Percentiles rank a stretch among this genome's conserved stretches.
Conservation (phyloP, 495 filamentous ascomycete species). For the Hyaloscypha variabilis region DNA sequence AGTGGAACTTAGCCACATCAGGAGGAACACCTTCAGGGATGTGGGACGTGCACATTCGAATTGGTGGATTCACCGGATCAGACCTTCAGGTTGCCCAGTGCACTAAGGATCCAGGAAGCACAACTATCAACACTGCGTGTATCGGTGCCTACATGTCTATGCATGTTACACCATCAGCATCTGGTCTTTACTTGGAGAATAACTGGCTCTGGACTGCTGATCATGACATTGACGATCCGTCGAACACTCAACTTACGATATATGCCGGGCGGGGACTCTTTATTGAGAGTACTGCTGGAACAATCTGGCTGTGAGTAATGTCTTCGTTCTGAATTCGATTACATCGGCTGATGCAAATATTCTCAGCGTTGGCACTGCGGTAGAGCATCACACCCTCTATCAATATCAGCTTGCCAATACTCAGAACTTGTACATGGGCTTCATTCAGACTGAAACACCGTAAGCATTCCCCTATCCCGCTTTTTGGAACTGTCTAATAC, state of each 20-base stretch:
- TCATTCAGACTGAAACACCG: conserved; percentile 85
- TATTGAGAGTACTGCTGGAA: conserved; percentile 56
- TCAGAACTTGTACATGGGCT: conserved; percentile 69
- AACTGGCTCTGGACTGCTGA: conserved; percentile 64
- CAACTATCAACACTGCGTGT: conserved; percentile 37
- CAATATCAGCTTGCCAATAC: conserved; percentile 80
- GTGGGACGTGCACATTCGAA: conserved; percentile 47
- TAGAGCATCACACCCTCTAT: conserved; percentile 78
- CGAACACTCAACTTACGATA: conserved; percentile 68
- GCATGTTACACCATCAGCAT: conserved; percentile 46
- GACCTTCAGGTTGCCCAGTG: conserved; percentile 43
- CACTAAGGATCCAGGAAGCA: conserved; percentile 28
- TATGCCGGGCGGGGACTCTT: conserved; percentile 40
- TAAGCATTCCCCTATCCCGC: no score
- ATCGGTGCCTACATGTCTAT: conserved; percentile 53
- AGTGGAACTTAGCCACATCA: conserved; percentile 32
- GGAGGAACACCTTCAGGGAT: conserved; percentile 28
- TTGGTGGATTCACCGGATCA: conserved; percentile 46
- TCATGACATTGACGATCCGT: conserved; percentile 51
- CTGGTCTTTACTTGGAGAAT: conserved; percentile 60
- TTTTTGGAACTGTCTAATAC: no score
- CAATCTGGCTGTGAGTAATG: conserved; percentile 56
- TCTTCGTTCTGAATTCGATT: conserved; percentile 26
- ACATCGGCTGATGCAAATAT: conserved; percentile 44
- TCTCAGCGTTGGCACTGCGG: conserved; percentile 68